Percentiles rank a stretch among this genome's conserved stretches.
These are phyloP conservation scores for Aspergillus novoparasiticus DNA, from an alignment of 2,329 filamentous ascomycete genomes.

Conservation along the genomic window DNA sequence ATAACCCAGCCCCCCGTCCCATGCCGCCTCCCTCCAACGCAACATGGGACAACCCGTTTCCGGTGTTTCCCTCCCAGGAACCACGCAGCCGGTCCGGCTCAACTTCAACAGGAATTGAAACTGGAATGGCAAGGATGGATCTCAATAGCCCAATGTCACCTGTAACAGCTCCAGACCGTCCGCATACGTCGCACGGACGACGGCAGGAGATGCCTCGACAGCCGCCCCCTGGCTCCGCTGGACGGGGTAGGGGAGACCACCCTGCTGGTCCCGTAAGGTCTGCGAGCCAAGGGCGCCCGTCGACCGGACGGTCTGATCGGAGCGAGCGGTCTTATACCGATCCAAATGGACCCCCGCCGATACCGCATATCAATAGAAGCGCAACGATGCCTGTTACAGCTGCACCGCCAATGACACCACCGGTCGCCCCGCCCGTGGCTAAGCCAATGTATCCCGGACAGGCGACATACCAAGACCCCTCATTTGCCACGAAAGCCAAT, in stretches of 20 bases:
- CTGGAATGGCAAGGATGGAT: slow-evolving; percentile 43
- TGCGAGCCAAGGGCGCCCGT: slow-evolving; percentile 28
- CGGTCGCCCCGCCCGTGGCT: slow-evolving; percentile 18
- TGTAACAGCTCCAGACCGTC: slow-evolving; percentile 29
- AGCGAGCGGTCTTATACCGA: slow-evolving; percentile 32
- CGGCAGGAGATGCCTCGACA: slow-evolving; percentile 34
- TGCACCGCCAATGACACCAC: slow-evolving; percentile 17
- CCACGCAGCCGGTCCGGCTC: slow-evolving; percentile 39
- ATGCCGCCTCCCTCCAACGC: slow-evolving; percentile 38
- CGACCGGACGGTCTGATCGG: slow-evolving; percentile 14
- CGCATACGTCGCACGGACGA: slow-evolving; percentile 44
- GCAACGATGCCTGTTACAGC: slow-evolving; percentile 38
- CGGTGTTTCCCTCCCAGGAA: slow-evolving; percentile 39
- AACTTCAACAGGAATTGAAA: slow-evolving; percentile 36
- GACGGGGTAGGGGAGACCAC: slow-evolving; percentile 26
- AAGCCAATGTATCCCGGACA: slow-evolving; percentile 40
- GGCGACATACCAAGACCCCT: slow-evolving; percentile 35
- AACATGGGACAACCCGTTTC: slow-evolving; percentile 55
- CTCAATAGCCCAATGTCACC: slow-evolving; percentile 33
- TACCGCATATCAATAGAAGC: slow-evolving; percentile 37
- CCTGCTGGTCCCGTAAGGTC: slow-evolving; percentile 28
- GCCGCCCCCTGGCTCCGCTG: slow-evolving; percentile 28
- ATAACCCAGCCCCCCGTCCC: slow-evolving; percentile 35
- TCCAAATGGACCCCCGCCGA: slow-evolving; percentile 27
- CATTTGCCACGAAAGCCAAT: slow-evolving; percentile 20